Base-by-base conservation (phyloP, 2,329 filamentous ascomycete genomes). In the Colletotrichum agaves region DNA sequence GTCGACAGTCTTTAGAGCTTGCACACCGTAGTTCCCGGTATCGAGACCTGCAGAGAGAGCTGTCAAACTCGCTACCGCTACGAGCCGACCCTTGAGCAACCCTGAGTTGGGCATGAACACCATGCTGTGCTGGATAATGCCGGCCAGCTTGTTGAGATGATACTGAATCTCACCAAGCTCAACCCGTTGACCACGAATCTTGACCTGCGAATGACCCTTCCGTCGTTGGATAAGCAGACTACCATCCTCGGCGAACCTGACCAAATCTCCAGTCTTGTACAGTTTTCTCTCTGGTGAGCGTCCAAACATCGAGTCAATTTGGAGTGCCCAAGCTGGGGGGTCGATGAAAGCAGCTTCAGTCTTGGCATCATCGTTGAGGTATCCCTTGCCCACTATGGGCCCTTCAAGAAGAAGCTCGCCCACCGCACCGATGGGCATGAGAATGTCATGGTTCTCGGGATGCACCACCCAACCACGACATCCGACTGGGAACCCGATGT, bases 401-500 rank as follows among this genome's bases (percentile, higher is more conserved):
- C 67, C 64, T 3, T 70, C 67, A 0, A 70, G n/a, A 12, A 70
- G 47, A 1, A 70, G 37, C n/a, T 70, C 67, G 3, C 67, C 64
- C 1, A 70, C 43, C 2, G 63, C 60, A 11, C 67, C 64, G 10
- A 68, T 19, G 2, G 67, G 67, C 43, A 56, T 35, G n/a, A 68
- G n/a, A 1, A 58, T 19, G 8, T 63, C 27, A 7, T 57, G 50
- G 17, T 77, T 67, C 0, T 71, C 49, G 0, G 72, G 69, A 33
- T 75, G 63, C 0, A 76, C 72, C 3, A 77, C 59, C 76, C 75
- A 76, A 15, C 46, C 57, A 4, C 56, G 67, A 1, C 71, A 71
- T 2, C 72, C 72, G 0, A 71, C 1, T 0, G 63, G 82, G 43
- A 76, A 78, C 0, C 73, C 70, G 0, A 74, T 69, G 31, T 62